These are phyloP conservation scores for Clitoria ternatea DNA, from an alignment of 306 rosid species.

Conservation along the genomic window DNA sequence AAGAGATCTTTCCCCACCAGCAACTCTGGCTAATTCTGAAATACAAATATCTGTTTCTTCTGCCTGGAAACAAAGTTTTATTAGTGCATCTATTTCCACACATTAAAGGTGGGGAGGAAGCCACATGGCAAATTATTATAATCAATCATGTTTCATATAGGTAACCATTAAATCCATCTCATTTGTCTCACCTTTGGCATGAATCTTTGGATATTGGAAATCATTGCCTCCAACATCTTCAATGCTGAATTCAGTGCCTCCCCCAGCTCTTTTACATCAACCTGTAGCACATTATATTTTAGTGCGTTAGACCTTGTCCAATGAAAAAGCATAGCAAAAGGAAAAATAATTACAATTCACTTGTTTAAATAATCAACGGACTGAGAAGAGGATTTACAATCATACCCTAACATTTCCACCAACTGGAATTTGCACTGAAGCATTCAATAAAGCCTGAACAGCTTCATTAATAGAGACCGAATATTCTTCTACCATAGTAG, in stretches of 20 bases:
- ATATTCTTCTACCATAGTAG: conserved; percentile 54
- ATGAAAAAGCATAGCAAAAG: neutral
- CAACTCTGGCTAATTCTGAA: conserved; percentile 69
- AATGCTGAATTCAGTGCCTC: conserved; percentile 62
- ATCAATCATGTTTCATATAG: conserved; percentile 7
- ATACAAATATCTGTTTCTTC: conserved; percentile 58
- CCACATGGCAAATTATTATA: neutral
- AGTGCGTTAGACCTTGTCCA: conserved; percentile 13
- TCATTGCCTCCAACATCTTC: conserved; percentile 53
- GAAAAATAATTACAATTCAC: neutral
- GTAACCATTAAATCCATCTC: conserved; percentile 3
- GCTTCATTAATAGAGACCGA: conserved; percentile 54
- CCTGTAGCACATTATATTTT: conserved; percentile 41
- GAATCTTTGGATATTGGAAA: conserved; percentile 47
- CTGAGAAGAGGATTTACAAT: conserved; percentile 13
- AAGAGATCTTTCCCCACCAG: conserved; percentile 64
- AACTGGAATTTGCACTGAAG: conserved; percentile 65
- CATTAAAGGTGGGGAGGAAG: neutral
- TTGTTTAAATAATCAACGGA: neutral
- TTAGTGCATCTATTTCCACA: no score
- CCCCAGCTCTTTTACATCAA: conserved; percentile 52
- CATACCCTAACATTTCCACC: conserved; percentile 64
- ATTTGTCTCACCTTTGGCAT: conserved; percentile 53
- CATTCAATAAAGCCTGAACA: conserved; percentile 60
- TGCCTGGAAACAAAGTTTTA: conserved; percentile 42